Evolutionary conservation across 176 grass and related monocot genomes (phyloP), one percentile per base, ranked within the genome.

Genomic region (Phoenix roebelenii): DNA sequence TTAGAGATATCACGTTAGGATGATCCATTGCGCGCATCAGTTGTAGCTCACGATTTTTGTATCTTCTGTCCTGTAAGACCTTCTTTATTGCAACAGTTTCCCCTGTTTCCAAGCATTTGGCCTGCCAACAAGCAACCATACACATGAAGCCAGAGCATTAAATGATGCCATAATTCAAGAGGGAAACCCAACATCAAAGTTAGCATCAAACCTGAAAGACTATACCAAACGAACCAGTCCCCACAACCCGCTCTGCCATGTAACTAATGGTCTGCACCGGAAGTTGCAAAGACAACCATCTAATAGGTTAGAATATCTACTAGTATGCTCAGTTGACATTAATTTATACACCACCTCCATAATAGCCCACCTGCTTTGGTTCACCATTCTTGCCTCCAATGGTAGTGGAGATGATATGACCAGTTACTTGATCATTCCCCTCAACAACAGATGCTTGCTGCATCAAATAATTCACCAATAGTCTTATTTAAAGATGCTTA

Each of bases 381-480:
- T 99, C 94, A 64, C 94, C 94, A 84, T 99, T 93, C 68, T 99
- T 99, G 58, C 88, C 94, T 7, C 94, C 94, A 68, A 93, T 99
- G 59, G 94, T 93, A 28, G 88, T 99, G 72, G 94, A 93, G 74
- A 99, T 99, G 62, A 99, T 93, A 65, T 99, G 88, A 39, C 94
- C 94, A 49, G 94, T 85, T 1, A 98, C 67, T 12, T 71, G 76
- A 50, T 92, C 84, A n/a, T 72, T 84, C 5, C 70, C 76, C 32
- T 77, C 79, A 22, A 70, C 64, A 59, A 68, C 66, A 73, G 72
- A 76, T 56, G 70, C 77, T 24, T 69, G 76, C 35, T 75, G 74
- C 30, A 24, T 1, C 19, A 67, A 66, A 9, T 9, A 57, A 57
- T 69, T 51, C 23, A 58, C 1, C 35, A 44, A 44, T 14, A 44